Evolutionary conservation across 768 basidiomycete species (phyloP).

Genomic region (Collybiopsis luxurians): DNA sequence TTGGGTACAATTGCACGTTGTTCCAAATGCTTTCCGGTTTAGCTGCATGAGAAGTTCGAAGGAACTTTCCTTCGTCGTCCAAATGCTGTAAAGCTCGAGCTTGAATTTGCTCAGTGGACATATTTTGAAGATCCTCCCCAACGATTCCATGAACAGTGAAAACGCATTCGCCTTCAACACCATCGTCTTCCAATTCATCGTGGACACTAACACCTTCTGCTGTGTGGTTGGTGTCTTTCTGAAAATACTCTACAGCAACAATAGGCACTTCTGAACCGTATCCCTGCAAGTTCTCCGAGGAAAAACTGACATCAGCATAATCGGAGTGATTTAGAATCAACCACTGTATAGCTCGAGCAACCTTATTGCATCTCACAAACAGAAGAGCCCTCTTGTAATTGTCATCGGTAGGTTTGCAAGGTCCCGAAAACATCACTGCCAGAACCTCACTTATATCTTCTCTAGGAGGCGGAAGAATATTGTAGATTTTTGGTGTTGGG

Average conservation of each 20-base stretch:
- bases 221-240: not conserved
- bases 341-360: slow-evolving; percentile 30
- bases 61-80: slow-evolving; percentile 15
- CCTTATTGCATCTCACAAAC: slow-evolving; percentile 23
- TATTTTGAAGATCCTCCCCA: slow-evolving; percentile 19
- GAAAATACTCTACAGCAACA: slow-evolving; percentile 21
- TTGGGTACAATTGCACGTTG: slow-evolving; percentile 33
- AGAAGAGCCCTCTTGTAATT: slow-evolving; percentile 25
- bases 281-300: slow-evolving; percentile 18
- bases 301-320: slow-evolving; percentile 30
- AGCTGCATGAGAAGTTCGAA: slow-evolving; percentile 24
- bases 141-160: slow-evolving; percentile 37
- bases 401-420: slow-evolving; percentile 19
- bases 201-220: slow-evolving; percentile 11
- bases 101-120: slow-evolving; percentile 15
- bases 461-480: slow-evolving; percentile 15
- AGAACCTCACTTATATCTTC: slow-evolving; percentile 29
- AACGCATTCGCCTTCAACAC: slow-evolving; percentile 28
- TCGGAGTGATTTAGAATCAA: slow-evolving; percentile 31
- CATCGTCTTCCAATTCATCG: slow-evolving; percentile 26
- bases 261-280: slow-evolving; percentile 22
- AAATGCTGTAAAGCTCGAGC: slow-evolving; percentile 25
- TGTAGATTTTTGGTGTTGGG: slow-evolving; percentile 15
- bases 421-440: slow-evolving; percentile 30
- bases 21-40: slow-evolving; percentile 22